phyloP scores from a whole-genome alignment of 2,329 filamentous ascomycete genomes.

The Colletotrichum cereale region DNA sequence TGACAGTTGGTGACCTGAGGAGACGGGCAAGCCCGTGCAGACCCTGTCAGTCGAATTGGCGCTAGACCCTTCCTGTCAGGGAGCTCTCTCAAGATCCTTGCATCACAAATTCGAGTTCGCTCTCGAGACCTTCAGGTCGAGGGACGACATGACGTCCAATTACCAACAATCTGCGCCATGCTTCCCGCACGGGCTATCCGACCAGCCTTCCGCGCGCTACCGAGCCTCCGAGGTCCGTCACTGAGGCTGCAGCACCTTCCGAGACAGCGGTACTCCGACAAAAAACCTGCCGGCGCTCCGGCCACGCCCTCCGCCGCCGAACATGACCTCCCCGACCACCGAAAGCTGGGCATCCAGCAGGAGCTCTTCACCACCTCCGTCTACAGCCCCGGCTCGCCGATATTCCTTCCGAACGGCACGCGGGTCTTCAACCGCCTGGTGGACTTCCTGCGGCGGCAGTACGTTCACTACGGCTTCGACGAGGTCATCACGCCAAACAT shows the following conservation, averaged over 20 bases:
- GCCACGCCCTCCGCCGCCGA: conserved; percentile 5
- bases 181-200: conserved; percentile 44
- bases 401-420: conserved; percentile 85
- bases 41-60: not conserved
- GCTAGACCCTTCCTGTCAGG: conserved; percentile 21
- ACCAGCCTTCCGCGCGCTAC: conserved; percentile 37
- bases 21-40: not conserved
- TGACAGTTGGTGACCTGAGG: not conserved
- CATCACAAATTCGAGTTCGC: conserved; percentile 21
- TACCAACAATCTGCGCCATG: conserved; percentile 43
- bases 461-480: conserved; percentile 85
- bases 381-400: conserved; percentile 87
- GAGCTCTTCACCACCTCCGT: conserved; percentile 83
- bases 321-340: conserved; percentile 64
- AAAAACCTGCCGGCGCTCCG: conserved; percentile 11
- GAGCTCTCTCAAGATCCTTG: conserved; percentile 34
- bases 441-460: conserved; percentile 85
- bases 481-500: conserved; percentile 92
- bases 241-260: not conserved
- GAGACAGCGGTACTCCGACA: conserved; percentile 32
- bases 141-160: conserved; percentile 34
- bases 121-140: conserved; percentile 5
- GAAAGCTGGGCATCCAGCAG: conserved; percentile 72
- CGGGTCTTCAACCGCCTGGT: conserved; percentile 87
- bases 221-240: not conserved